phyloP scores from a whole-genome alignment of 208 protist species.

The Entamoeba dispar region DNA sequence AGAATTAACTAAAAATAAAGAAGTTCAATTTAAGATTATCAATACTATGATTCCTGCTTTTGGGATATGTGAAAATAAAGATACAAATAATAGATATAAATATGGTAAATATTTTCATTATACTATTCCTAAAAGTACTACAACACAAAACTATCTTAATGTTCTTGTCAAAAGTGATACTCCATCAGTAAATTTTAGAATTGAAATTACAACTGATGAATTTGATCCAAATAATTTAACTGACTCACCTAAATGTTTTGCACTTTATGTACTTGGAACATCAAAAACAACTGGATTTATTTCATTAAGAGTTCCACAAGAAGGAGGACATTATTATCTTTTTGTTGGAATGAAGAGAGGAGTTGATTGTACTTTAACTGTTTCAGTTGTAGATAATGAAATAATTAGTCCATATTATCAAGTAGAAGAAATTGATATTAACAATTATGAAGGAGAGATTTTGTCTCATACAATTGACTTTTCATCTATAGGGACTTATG shows the following conservation, averaged over 20 bases:
- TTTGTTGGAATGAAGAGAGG: background rate
- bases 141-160: background rate
- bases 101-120: background rate
- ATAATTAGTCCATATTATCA: too few relatives aligned
- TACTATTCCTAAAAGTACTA: background rate
- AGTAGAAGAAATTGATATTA: too few relatives aligned
- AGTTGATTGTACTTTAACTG: background rate
- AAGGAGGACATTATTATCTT: too few relatives aligned
- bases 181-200: background rate
- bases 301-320: too few relatives aligned
- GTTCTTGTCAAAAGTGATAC: background rate
- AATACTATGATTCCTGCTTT: background rate
- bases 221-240: background rate
- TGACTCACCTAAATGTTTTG: background rate
- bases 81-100: background rate
- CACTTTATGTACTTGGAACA: background rate
- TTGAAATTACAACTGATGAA: background rate
- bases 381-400: too few relatives aligned
- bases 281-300: too few relatives aligned
- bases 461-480: background rate
- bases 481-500: background rate
- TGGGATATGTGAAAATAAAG: background rate
- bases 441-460: too few relatives aligned
- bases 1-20: background rate
- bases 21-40: background rate